Conservation (phyloP, 768 basidiomycete species). For the Russula griseocarnosa region DNA sequence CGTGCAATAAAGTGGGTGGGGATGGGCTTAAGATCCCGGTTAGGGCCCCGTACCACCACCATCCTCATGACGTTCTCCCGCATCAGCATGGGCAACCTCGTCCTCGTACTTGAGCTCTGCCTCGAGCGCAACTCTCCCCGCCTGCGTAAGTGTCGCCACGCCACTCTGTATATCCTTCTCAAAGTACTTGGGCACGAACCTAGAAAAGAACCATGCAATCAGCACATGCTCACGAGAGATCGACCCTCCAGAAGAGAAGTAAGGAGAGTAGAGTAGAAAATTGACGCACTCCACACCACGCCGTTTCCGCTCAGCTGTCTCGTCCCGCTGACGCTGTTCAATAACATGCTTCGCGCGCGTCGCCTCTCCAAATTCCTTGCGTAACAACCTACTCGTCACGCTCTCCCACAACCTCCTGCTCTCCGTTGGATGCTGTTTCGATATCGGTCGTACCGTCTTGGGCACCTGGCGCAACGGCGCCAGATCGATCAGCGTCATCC, state of each 20-base stretch:
- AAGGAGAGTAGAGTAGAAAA: neutral
- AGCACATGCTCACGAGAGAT: neutral
- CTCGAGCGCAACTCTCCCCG: slow-evolving; percentile 67
- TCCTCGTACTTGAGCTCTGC: slow-evolving; percentile 52
- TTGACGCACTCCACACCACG: slow-evolving; percentile 69
- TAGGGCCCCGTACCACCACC: neutral
- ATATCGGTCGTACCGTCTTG: slow-evolving; percentile 79
- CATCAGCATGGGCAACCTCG: slow-evolving; percentile 14
- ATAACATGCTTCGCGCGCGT: slow-evolving; percentile 88
- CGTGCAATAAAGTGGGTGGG: neutral
- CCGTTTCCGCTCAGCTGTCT: slow-evolving; percentile 80
- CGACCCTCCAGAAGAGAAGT: neutral
- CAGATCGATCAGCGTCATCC: slow-evolving; percentile 70
- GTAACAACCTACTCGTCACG: slow-evolving; percentile 68
- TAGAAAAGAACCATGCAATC: slow-evolving; percentile 30
- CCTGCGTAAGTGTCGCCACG: slow-evolving; percentile 60
- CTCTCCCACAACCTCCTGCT: slow-evolving; percentile 84
- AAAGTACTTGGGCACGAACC: slow-evolving; percentile 76
- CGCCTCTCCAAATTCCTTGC: slow-evolving; percentile 87
- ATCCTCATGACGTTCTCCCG: neutral
- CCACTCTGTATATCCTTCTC: slow-evolving; percentile 65
- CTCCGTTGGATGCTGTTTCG: slow-evolving; percentile 73
- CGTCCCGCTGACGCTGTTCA: slow-evolving; percentile 90
- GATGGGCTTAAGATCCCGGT: neutral
- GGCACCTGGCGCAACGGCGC: slow-evolving; percentile 66